Base-by-base conservation (phyloP, 176 grass and related monocot species). In the Neostapfia colusana region DNA sequence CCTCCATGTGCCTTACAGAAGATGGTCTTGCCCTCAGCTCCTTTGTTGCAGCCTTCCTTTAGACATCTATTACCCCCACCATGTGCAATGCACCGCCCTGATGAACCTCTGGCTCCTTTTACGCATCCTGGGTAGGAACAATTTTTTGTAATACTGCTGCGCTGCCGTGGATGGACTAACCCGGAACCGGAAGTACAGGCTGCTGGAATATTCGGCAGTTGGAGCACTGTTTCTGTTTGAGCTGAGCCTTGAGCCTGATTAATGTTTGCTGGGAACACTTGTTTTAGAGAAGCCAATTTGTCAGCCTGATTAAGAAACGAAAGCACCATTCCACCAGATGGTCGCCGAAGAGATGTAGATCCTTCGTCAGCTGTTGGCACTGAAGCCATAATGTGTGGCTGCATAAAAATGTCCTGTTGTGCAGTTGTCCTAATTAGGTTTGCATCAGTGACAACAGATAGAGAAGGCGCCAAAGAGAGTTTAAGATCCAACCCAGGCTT, bases 1-100 rank as follows among this genome's bases (percentile, higher is more conserved):
- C 94, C 94, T 43, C 94, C 94, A 72, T 97, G 94, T 6, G 90
- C 88, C 41, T 97, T 97, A 67, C 94, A 97, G 21, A 83, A 93
- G 53, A 97, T 91, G 18, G 94, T 97, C 39, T 77, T 86, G 18
- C 94, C 94, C 79, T 97, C 94, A 14, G 94, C 94, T 50, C 94
- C 94, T 81, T 93, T 97, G n/a, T 54, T 48, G 11, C 93, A 97
- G 15, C 90, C 88, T 18, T 77, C 85, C 71, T 78, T 97, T 56
- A 89, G 42, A 78, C 93, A 97, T 86, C 88, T 88, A 68, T 76
- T 81, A 10, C 92, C 96, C 14, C 96, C 96, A 53, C 96, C 96
- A 10, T 95, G 96, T 7, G 80, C 82, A 71, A 99, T 99, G 85
- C 96, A 99, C 26, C 37, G 76, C 27, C 89, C 89, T 28, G 95